Evolutionary conservation across 2,329 filamentous ascomycete species (phyloP), one percentile per base, ranked within the genome.

Genomic region (Aureobasidium namibiae): DNA sequence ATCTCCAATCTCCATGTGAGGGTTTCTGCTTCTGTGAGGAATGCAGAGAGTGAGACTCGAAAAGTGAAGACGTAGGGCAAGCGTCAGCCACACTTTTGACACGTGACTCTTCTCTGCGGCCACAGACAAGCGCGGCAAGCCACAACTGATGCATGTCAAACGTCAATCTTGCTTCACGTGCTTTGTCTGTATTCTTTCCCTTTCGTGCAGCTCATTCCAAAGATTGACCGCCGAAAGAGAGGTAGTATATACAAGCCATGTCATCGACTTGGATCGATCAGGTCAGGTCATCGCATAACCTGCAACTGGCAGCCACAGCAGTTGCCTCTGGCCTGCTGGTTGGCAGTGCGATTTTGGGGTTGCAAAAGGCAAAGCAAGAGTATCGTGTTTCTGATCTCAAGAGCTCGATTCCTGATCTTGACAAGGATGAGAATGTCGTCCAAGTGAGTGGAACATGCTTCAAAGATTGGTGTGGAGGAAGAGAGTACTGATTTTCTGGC

Each of bases 261-360:
- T 75, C 78, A 75, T 74, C 74, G 64, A 73, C 72, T 60, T 78
- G 76, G 76, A 67, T 78, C 63, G 70, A 74, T 61, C 70, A 74
- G 50, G 68, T 73, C 33, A 73, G 73, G 4, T 70, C 72, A 39
- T 78, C 75, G 41, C 78, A 78, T 67, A 72, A 75, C 65, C 72
- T 76, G 42, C 89, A 91, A 70, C 76, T 94, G 36, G 81, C 84
- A 18, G 82, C 86, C 3, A 90, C 89, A 0, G 89, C 89, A 2
- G 76, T 89, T 23, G 70, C 79, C 10, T 79, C 78, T 4, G 75
- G 75, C 11, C 73, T 74, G 8, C 67, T 80, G 6, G 76, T 79
- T 26, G 76, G 74, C 4, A 75, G 76, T 64, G 76, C 80, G 1
- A 82, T 85, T 48, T 72, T 85, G 48, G 80, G 81, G 3, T 77